A percentile compares a stretch with the other conserved stretches of the same genome.
Evolutionary conservation across 495 filamentous ascomycete genomes (phyloP).

Genomic region (Penicillium bialowiezense): DNA sequence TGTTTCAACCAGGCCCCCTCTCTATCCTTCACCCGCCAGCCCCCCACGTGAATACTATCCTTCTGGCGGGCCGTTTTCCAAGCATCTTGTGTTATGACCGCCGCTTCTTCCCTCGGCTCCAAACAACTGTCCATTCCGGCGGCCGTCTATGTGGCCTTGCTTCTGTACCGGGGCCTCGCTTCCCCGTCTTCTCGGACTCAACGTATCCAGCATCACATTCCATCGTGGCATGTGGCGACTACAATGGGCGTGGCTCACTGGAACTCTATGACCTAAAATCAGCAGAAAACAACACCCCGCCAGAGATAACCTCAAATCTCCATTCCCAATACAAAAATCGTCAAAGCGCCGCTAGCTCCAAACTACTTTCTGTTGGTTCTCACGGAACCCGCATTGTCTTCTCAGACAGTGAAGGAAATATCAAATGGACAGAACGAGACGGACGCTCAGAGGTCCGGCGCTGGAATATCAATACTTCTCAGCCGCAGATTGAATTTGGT

Average conservation of each 20-base stretch:
- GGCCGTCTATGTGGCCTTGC: constrained; percentile 76
- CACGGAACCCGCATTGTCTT: constrained; percentile 85
- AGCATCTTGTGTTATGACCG: constrained; percentile 88
- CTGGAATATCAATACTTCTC: constrained; percentile 60
- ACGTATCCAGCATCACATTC: constrained; percentile 54
- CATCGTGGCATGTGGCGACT: constrained; percentile 86
- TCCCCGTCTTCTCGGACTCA: constrained; percentile 47
- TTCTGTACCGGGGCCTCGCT: constrained; percentile 63
- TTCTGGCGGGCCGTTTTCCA: constrained; percentile 81
- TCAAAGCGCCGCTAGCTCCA: constrained; percentile 75
- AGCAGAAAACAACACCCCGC: constrained; percentile 19
- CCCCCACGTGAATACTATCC: constrained; percentile 47
- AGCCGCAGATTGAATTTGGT: constrained; percentile 18
- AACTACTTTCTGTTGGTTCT: constrained; percentile 77
- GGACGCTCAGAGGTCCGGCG: constrained; percentile 76
- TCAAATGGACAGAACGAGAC: constrained; percentile 93
- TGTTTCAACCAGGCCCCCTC: constrained; percentile 78
- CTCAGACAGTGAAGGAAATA: constrained; percentile 75
- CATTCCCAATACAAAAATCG: constrained; percentile 63
- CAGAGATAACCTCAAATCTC: constrained; percentile 33
- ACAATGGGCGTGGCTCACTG: constrained; percentile 86
- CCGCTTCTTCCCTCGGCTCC: constrained; percentile 76
- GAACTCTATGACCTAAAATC: constrained; percentile 73
- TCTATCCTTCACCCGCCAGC: constrained; percentile 74
- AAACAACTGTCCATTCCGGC: constrained; percentile 77